A percentile compares a stretch with the other conserved stretches of the same genome.
Evolutionary conservation across 495 filamentous ascomycete genomes (phyloP).

Genomic region (Xanthoparmelia taractica): DNA sequence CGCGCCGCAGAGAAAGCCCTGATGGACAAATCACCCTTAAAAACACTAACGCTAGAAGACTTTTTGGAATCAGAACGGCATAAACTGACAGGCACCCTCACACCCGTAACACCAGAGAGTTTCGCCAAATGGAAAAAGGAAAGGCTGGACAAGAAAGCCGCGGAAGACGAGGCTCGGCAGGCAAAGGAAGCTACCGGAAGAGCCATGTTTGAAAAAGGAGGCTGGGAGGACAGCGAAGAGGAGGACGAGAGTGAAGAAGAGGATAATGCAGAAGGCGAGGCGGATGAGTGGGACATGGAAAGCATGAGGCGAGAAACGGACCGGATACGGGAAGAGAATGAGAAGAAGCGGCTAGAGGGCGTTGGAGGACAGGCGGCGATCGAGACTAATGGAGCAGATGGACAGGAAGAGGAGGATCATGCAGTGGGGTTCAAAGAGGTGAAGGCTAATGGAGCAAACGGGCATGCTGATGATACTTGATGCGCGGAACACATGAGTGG

Average conservation of each 20-base stretch:
- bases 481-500: neutral
- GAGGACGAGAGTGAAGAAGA: conserved; percentile 51
- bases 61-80: conserved; percentile 92
- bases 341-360: conserved; percentile 48
- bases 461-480: conserved; percentile 10
- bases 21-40: conserved; percentile 90
- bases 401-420: conserved; percentile 18
- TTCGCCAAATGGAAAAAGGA: conserved; percentile 96
- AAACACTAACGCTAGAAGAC: conserved; percentile 92
- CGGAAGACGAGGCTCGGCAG: conserved; percentile 76
- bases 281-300: conserved; percentile 66
- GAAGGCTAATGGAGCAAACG: conserved; percentile 22
- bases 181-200: conserved; percentile 94
- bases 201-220: conserved; percentile 91
- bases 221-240: conserved; percentile 69
- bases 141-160: conserved; percentile 88
- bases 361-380: conserved; percentile 20
- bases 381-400: conserved; percentile 15
- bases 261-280: conserved; percentile 50
- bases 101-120: conserved; percentile 82
- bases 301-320: conserved; percentile 66
- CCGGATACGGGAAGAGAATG: conserved; percentile 52
- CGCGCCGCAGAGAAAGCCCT: conserved; percentile 93
- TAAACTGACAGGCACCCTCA: conserved; percentile 82
- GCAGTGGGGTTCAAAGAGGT: conserved; percentile 22